Evolutionary conservation across 2,329 filamentous ascomycete genomes (phyloP).

Genomic region (Colletotrichum melonis): DNA sequence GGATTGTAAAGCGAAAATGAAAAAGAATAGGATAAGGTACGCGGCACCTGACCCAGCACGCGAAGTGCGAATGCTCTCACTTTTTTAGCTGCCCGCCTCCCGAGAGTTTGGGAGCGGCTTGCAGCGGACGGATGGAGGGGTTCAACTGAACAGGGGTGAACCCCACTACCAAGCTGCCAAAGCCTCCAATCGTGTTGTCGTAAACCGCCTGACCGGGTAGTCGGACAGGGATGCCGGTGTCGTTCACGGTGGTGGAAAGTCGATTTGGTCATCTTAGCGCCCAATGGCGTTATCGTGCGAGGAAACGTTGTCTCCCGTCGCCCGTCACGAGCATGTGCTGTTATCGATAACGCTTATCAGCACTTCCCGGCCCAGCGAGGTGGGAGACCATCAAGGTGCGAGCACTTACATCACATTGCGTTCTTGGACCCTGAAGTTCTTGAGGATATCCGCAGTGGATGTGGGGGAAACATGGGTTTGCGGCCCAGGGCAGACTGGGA

Average conservation of each 20-base stretch:
- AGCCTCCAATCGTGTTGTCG: constrained; percentile 17
- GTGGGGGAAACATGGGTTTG: neutral
- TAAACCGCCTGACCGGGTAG: constrained; percentile 30
- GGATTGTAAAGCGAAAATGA: neutral
- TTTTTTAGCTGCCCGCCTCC: constrained; percentile 7
- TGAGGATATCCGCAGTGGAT: neutral
- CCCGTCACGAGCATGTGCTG: neutral
- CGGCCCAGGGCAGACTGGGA: neutral
- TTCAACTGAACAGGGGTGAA: constrained; percentile 2
- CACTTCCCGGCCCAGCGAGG: neutral
- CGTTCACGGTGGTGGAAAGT: neutral
- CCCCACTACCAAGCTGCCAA: neutral
- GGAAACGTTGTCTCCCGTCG: neutral
- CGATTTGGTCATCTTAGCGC: constrained; percentile 29
- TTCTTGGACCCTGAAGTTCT: constrained; percentile 5
- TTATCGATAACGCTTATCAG: constrained; percentile 8
- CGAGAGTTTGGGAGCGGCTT: constrained; percentile 15
- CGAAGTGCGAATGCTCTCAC: constrained; percentile 4
- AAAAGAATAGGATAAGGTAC: neutral
- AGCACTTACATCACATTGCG: neutral
- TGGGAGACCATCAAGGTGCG: constrained; percentile 20
- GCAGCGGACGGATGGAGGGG: neutral
- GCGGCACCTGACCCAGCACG: neutral
- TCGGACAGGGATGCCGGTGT: constrained; percentile 18
- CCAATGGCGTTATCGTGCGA: constrained; percentile 30